Evolutionary conservation across 257 asterid species (phyloP).

Genomic region (Buddleja alternifolia): DNA sequence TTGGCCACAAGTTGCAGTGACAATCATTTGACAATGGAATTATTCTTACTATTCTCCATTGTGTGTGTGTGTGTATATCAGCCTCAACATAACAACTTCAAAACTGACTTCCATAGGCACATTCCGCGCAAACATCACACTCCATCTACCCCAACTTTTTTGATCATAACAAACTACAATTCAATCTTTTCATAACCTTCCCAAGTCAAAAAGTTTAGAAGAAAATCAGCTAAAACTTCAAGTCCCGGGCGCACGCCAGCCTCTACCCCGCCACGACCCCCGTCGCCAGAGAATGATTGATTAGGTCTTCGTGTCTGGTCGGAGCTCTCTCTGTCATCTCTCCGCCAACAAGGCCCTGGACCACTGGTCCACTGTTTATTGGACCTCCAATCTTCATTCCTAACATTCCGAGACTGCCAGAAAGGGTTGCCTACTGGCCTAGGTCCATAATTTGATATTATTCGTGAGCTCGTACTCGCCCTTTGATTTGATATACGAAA

Average conservation of each 20-base stretch:
- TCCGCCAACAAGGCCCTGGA: neutral
- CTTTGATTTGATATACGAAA: neutral
- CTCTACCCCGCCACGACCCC: conserved; percentile 25
- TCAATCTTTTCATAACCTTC: no score
- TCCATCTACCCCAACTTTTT: no score
- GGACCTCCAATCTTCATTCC: conserved; percentile 23
- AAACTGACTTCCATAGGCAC: no score
- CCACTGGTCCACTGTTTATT: neutral
- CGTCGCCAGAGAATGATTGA: neutral
- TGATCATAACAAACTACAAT: no score
- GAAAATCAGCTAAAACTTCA: neutral
- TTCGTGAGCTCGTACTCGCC: neutral
- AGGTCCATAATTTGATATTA: neutral
- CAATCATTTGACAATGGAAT: no score
- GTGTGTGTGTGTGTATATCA: no score
- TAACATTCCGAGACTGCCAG: neutral
- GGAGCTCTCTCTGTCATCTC: neutral
- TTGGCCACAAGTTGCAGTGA: no score
- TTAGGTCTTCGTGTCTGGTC: neutral
- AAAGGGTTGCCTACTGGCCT: neutral
- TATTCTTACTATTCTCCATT: no score
- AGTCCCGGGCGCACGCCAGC: neutral
- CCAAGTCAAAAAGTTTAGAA: no score
- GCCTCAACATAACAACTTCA: no score
- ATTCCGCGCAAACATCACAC: no score